These are phyloP conservation scores for Phytophthora tubulina DNA, from an alignment of 352 stramenopile species.

Conservation along the genomic window DNA sequence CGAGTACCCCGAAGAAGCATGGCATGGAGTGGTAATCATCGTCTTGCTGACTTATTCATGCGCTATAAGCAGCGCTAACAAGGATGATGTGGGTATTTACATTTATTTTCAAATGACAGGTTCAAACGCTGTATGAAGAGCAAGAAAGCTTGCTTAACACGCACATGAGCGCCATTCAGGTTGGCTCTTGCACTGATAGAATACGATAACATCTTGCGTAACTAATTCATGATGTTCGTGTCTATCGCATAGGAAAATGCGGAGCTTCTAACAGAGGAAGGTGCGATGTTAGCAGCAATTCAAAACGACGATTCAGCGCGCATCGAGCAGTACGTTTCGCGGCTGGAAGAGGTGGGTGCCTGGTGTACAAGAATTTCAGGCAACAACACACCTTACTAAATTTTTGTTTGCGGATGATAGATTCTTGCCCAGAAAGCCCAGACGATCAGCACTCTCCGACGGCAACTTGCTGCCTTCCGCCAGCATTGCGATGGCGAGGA, in stretches of 20 bases:
- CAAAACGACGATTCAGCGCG: constrained; percentile 94
- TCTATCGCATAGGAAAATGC: constrained; percentile 91
- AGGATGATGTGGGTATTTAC: too few relatives aligned
- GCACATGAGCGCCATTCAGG: constrained; percentile 97
- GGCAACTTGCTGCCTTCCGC: constrained; percentile 87
- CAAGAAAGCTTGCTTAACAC: constrained; percentile 96
- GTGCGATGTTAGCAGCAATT: constrained; percentile 85
- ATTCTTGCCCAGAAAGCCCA: constrained; percentile 95
- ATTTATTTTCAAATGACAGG: constrained; percentile 33
- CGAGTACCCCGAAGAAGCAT: constrained; percentile 62
- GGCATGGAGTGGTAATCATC: constrained; percentile 69
- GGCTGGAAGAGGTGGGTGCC: constrained; percentile 84
- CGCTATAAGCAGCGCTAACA: neutral
- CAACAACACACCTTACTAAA: neutral
- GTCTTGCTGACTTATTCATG: neutral
- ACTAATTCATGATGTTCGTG: constrained; percentile 2
- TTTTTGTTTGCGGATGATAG: constrained; percentile 25
- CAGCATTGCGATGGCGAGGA: constrained; percentile 88
- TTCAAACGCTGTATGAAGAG: constrained; percentile 95
- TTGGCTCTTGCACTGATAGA: constrained; percentile 24
- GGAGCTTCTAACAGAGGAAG: constrained; percentile 97
- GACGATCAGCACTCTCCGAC: constrained; percentile 86
- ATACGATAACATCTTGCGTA: neutral
- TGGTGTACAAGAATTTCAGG: neutral
- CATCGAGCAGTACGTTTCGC: constrained; percentile 94